Evolutionary conservation across 345 rosid species (phyloP).

Genomic region (Punica granatum): DNA sequence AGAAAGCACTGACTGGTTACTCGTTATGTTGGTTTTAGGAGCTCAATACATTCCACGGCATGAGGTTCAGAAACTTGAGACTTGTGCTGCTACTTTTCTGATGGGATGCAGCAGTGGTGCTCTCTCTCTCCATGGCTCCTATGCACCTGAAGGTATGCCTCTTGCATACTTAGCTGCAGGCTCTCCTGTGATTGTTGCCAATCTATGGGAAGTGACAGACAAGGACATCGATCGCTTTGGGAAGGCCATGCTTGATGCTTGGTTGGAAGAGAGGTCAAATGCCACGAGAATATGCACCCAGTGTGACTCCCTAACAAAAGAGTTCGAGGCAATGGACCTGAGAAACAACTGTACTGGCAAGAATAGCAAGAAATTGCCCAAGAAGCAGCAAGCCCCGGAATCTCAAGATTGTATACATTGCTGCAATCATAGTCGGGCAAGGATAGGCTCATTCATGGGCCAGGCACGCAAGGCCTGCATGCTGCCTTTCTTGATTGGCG

Average conservation of each 20-base stretch:
- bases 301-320: constrained; percentile 39
- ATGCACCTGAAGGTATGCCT: constrained; percentile 67
- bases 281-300: constrained; percentile 24
- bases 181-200: constrained; percentile 74
- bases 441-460: constrained; percentile 66
- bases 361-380: constrained; percentile 27
- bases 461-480: constrained; percentile 69
- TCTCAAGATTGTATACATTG: constrained; percentile 12
- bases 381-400: constrained; percentile 25
- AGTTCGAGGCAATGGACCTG: constrained; percentile 43
- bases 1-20: constrained; percentile 10
- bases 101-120: constrained; percentile 98
- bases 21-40: constrained; percentile 32
- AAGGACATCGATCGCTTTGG: constrained; percentile 85
- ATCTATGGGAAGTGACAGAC: constrained; percentile 95
- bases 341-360: constrained; percentile 21
- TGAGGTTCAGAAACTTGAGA: constrained; percentile 64
- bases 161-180: constrained; percentile 71
- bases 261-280: constrained; percentile 62
- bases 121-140: constrained; percentile 56
- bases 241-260: constrained; percentile 69
- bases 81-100: constrained; percentile 70
- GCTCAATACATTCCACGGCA: constrained; percentile 58
- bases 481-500: constrained; percentile 71
- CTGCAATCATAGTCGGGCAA: constrained; percentile 52